Percentiles rank a stretch among this genome's conserved stretches.
These are phyloP conservation scores for Penicillium sp. DNA, from an alignment of 2,329 filamentous ascomycete genomes.

Conservation along the genomic window DNA sequence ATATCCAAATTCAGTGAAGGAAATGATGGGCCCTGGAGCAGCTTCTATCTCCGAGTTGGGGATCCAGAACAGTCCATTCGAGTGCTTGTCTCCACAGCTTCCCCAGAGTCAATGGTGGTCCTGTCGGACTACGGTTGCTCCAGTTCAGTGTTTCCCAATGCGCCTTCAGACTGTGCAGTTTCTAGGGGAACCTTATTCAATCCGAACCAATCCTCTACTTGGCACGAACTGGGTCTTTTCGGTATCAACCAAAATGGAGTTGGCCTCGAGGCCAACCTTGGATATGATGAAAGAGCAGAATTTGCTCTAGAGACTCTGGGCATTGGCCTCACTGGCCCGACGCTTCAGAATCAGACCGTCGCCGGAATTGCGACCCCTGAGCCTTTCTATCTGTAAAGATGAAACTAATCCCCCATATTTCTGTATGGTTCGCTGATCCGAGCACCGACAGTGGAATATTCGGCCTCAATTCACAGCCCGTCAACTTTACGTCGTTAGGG, in stretches of 20 bases:
- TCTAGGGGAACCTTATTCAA: conserved; percentile 13
- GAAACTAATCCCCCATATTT: conserved; percentile 39
- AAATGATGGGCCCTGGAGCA: conserved; percentile 68
- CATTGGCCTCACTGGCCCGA: conserved; percentile 8
- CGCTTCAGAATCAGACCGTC: conserved; percentile 11
- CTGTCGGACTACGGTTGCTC: conserved; percentile 53
- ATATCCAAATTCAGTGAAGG: conserved; percentile 49
- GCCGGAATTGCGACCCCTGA: conserved; percentile 29
- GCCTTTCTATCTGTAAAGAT: conserved; percentile 42
- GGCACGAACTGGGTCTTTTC: conserved; percentile 11
- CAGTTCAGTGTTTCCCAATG: conserved; percentile 47
- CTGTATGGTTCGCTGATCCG: conserved; percentile 29
- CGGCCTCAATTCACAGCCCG: conserved; percentile 32
- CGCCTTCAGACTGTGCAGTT: conserved; percentile 12
- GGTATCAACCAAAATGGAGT: conserved; percentile 11
- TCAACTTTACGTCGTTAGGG: conserved; percentile 42
- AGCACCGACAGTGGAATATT: conserved; percentile 38
- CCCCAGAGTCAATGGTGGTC: conserved; percentile 68
- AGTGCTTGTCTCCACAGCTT: conserved; percentile 60
- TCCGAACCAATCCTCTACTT: conserved; percentile 9
- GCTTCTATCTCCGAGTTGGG: conserved; percentile 59
- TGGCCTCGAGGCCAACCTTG: conserved; percentile 15
- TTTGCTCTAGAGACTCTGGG: conserved; percentile 9
- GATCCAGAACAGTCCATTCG: conserved; percentile 51
- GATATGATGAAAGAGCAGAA: conserved; percentile 9